phyloP scores from a whole-genome alignment of 2,329 filamentous ascomycete species.

The Sarocladiaceae sp. region DNA sequence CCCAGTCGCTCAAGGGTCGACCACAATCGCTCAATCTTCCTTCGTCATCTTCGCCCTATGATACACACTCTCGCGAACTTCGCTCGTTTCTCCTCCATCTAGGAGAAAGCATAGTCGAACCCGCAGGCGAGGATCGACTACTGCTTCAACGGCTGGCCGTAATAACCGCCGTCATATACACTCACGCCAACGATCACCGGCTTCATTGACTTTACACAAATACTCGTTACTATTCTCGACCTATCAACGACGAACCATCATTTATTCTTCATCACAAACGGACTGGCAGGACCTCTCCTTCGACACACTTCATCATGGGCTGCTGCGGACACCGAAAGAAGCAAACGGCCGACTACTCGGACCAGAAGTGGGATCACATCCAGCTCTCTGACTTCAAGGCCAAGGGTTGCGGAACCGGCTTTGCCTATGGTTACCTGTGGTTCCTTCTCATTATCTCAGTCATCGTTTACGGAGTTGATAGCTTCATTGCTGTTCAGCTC shows the following conservation, averaged over 20 bases:
- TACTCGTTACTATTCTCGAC: conserved; percentile 11
- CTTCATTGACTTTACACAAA: conserved; percentile 11
- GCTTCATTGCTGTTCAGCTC: conserved; percentile 88
- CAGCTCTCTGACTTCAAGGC: conserved; percentile 75
- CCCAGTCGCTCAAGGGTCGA: not conserved
- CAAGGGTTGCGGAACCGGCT: conserved; percentile 67
- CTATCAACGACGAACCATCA: conserved; percentile 4
- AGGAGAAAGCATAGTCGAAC: conserved; percentile 32
- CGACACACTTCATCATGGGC: conserved; percentile 46
- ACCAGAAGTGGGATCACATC: conserved; percentile 95
- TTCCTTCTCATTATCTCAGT: conserved; percentile 73
- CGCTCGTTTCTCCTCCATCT: conserved; percentile 11
- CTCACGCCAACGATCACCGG: conserved; percentile 4
- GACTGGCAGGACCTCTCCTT: conserved; percentile 4
- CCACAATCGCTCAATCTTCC: not conserved
- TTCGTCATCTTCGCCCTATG: not conserved
- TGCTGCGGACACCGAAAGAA: conserved; percentile 61
- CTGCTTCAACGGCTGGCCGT: conserved; percentile 37
- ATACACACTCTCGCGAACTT: conserved; percentile 14
- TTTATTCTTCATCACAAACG: conserved; percentile 10
- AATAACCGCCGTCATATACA: not conserved
- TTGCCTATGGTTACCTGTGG: conserved; percentile 85
- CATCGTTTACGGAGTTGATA: conserved; percentile 84
- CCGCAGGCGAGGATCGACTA: conserved; percentile 46
- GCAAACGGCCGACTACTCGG: conserved; percentile 63